These are phyloP conservation scores for Yarrowia sp. DNA, from an alignment of 805 yeast genomes.

Conservation along the genomic window DNA sequence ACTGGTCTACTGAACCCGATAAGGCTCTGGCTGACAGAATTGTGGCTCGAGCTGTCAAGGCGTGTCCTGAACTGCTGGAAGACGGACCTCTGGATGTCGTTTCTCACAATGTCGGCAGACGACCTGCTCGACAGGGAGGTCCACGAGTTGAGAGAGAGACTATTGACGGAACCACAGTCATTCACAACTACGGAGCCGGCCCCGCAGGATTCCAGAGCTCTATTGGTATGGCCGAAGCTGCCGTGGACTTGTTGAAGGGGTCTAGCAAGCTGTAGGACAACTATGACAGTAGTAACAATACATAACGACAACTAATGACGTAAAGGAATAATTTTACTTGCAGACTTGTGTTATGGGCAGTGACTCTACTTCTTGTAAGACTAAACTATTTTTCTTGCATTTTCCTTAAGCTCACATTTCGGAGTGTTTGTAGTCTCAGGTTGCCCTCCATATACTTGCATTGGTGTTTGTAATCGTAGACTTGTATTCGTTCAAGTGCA, in stretches of 20 bases:
- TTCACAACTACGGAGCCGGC: constrained; percentile 81
- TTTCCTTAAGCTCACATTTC: no score
- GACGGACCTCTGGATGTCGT: constrained; percentile 57
- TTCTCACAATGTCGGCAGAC: constrained; percentile 72
- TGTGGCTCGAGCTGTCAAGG: constrained; percentile 63
- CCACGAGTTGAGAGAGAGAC: constrained; percentile 68
- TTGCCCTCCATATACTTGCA: no score
- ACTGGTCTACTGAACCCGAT: constrained; percentile 68
- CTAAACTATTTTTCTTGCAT: no score
- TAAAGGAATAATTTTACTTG: no score
- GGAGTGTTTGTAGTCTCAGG: no score
- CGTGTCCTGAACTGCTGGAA: constrained; percentile 52
- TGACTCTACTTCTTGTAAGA: no score
- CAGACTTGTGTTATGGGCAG: no score
- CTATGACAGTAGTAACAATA: no score
- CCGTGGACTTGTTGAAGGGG: constrained; percentile 45
- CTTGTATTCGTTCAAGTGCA: no score
- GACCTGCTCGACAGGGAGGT: constrained; percentile 82
- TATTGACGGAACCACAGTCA: constrained; percentile 52
- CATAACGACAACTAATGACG: no score
- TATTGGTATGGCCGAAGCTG: constrained; percentile 64
- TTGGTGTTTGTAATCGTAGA: no score
- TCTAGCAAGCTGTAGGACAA: constrained; percentile 1
- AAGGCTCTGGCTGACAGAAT: constrained; percentile 67
- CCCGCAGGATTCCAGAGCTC: constrained; percentile 82